These are phyloP conservation scores for Setomelanomma holmii DNA, from an alignment of 2,329 filamentous ascomycete genomes.

Conservation along the genomic window DNA sequence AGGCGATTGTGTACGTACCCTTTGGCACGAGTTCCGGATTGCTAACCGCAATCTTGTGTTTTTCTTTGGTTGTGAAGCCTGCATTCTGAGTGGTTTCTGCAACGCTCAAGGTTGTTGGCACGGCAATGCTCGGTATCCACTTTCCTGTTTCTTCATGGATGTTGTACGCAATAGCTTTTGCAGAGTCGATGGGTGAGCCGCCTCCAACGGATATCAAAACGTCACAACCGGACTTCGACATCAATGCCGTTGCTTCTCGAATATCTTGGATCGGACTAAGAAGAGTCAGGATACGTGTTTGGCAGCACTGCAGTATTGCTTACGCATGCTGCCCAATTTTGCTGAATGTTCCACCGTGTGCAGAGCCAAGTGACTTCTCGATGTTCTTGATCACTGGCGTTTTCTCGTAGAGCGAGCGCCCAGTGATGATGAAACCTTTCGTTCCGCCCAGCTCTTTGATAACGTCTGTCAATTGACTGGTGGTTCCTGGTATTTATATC, in stretches of 20 bases:
- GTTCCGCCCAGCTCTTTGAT: constrained; percentile 46
- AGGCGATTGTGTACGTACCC: constrained; percentile 20
- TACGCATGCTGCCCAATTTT: constrained; percentile 64
- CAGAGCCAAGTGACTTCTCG: constrained; percentile 55
- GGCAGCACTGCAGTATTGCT: constrained; percentile 25
- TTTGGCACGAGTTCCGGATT: constrained; percentile 53
- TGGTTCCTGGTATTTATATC: constrained; percentile 34
- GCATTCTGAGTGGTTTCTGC: constrained; percentile 62
- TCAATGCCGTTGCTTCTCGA: constrained; percentile 42
- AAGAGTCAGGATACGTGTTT: constrained; percentile 11
- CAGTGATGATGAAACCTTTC: constrained; percentile 65
- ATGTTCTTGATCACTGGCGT: constrained; percentile 62
- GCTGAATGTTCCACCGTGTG: constrained; percentile 62
- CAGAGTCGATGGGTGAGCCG: constrained; percentile 61
- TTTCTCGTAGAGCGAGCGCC: constrained; percentile 61
- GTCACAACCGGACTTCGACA: constrained; percentile 47
- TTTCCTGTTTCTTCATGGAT: constrained; percentile 48
- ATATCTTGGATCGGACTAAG: constrained; percentile 45
- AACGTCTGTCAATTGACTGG: constrained; percentile 40
- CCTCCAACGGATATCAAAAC: constrained; percentile 50
- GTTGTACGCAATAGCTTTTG: constrained; percentile 49
- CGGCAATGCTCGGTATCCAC: constrained; percentile 48
- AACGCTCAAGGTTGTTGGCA: constrained; percentile 54
- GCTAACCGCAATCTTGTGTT: constrained; percentile 59
- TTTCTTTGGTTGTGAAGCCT: constrained; percentile 60